Evolutionary conservation across 2,329 filamentous ascomycete species (phyloP), one percentile per base, ranked within the genome.

Genomic region (Didymella pomorum): DNA sequence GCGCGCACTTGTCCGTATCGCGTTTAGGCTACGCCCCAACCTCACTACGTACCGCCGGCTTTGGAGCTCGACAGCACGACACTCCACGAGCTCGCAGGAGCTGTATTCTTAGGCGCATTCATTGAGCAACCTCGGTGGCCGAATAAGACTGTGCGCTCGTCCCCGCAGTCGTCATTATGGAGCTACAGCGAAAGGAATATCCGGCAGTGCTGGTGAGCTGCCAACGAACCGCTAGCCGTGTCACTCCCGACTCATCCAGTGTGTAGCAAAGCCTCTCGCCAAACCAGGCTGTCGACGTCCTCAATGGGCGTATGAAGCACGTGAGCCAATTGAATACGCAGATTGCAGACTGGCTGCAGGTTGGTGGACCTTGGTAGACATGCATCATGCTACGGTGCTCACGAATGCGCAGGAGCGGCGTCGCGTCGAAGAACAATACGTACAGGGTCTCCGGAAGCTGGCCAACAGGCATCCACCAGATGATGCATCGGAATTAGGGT

Each of bases 291-390:
- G 91, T 93, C 37, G 84, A 86, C 53, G 86, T 92, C 59, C 86
- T 98, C 70, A 90, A 89, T 78, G 93, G 97, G 69, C 91, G 95
- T 72, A 86, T 98, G 69, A 91, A 90, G 78, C 87, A 92, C 78
- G 94, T 98, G 75, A 86, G 86, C 71, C 92, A 89, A 77, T 81
- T 96, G 80, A 97, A 99, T 79, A 80, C 83, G 68, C 92, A 97
- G 75, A 92, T 99, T 72, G 94, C 94, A 77, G 94, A 98, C 80
- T 99, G 94, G 92, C 85, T 99, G 62, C 90, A 94, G 89, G 93
- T 97, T 87, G n/a, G 73, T 79, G 79, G 25, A 25, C 8, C 44
- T 31, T 46, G 56, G 14, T 26, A 29, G 33, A 46, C 52, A 28
- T 50, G 47, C 54, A 52, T 47, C 14, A 48, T 18, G 47, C 54